A percentile compares a stretch with the other conserved stretches of the same genome.
Conservation (phyloP, 768 basidiomycete species). For the Pleurotus cornucopiae region DNA sequence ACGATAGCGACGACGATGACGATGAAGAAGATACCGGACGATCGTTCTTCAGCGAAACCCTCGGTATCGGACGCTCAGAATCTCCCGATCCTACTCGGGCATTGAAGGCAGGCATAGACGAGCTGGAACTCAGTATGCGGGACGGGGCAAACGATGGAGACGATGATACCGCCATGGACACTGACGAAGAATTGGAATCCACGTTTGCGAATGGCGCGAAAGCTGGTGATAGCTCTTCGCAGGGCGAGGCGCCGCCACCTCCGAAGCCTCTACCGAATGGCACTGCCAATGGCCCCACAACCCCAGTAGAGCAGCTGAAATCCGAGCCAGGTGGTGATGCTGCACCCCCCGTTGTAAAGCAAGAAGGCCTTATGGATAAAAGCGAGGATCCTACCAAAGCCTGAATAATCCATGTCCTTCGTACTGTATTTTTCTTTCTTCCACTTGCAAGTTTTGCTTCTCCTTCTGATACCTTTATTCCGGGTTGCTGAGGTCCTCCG, state of each 20-base stretch:
- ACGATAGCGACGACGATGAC: conserved; percentile 62
- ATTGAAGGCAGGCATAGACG: conserved; percentile 58
- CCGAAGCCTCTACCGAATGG: conserved; percentile 47
- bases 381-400: conserved; percentile 54
- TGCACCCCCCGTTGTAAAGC: conserved; percentile 47
- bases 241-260: conserved; percentile 41
- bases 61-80: conserved; percentile 38
- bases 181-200: conserved; percentile 18
- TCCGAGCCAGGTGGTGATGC: conserved; percentile 51
- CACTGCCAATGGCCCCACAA: conserved; percentile 25
- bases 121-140: conserved; percentile 50
- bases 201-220: background rate
- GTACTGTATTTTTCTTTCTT: background rate
- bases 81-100: conserved; percentile 50
- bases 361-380: conserved; percentile 61
- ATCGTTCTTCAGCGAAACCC: conserved; percentile 47
- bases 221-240: conserved; percentile 14
- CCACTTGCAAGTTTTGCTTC: background rate
- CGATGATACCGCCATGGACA: conserved; percentile 28
- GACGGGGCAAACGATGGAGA: conserved; percentile 32
- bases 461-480: conserved; percentile 9
- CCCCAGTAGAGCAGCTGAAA: conserved; percentile 44
- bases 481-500: conserved; percentile 7
- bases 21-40: conserved; percentile 47
- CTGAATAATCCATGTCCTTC: background rate